Conservation (phyloP, 2,329 filamentous ascomycete species). For the Penicillium sp. region DNA sequence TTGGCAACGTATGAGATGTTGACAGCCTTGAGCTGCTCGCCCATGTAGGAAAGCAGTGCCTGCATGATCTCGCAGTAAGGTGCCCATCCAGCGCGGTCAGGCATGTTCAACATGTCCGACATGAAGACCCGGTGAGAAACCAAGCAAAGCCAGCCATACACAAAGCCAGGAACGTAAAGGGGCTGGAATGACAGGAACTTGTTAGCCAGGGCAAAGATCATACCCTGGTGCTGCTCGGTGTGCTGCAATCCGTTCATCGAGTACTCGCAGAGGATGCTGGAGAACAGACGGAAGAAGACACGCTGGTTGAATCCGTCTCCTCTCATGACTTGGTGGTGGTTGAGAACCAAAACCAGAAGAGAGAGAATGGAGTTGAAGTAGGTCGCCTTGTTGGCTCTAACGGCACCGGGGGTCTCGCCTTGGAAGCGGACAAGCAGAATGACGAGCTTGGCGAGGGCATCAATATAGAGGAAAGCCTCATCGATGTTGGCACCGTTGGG, state of each 20-base stretch:
- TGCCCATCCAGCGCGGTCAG: constrained; percentile 72
- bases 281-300: constrained; percentile 89
- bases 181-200: constrained; percentile 76
- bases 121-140: constrained; percentile 84
- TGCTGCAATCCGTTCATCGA: constrained; percentile 60
- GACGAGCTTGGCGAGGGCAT: constrained; percentile 81
- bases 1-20: constrained; percentile 71
- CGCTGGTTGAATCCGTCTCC: constrained; percentile 83
- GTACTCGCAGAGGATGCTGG: constrained; percentile 77
- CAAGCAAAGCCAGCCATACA: constrained; percentile 81
- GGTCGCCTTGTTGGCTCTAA: constrained; percentile 64
- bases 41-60: constrained; percentile 71
- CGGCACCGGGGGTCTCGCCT: constrained; percentile 60
- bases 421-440: constrained; percentile 74
- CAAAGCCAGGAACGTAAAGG: constrained; percentile 74
- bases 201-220: constrained; percentile 71
- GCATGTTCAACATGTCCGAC: constrained; percentile 71
- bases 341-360: constrained; percentile 77
- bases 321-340: constrained; percentile 79
- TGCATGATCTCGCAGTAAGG: constrained; percentile 73
- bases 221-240: constrained; percentile 64
- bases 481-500: constrained; percentile 64
- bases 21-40: constrained; percentile 75
- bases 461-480: constrained; percentile 65
- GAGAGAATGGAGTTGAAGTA: constrained; percentile 79